phyloP scores from a whole-genome alignment of 2,329 filamentous ascomycete genomes.

The Penicillium sp. region DNA sequence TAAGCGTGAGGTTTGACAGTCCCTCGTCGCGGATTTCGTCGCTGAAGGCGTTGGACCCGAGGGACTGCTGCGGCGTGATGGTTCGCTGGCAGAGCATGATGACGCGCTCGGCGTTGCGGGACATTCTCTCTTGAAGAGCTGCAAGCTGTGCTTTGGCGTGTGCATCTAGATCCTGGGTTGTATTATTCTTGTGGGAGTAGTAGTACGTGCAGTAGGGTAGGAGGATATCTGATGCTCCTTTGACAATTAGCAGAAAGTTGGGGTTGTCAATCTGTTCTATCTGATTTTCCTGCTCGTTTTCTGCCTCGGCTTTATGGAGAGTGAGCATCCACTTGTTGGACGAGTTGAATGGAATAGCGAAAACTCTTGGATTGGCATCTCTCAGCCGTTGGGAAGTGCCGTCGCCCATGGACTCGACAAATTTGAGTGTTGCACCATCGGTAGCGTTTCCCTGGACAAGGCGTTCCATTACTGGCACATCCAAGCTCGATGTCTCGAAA shows the following conservation, averaged over 20 bases:
- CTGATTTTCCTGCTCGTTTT: slow-evolving; percentile 6
- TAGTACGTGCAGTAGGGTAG: slow-evolving; percentile 61
- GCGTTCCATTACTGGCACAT: slow-evolving; percentile 58
- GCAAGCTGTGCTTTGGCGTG: slow-evolving; percentile 50
- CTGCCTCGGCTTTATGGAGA: slow-evolving; percentile 37
- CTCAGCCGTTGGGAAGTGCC: slow-evolving; percentile 38
- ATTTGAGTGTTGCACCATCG: slow-evolving; percentile 68
- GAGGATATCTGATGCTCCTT: slow-evolving; percentile 73
- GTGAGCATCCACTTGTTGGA: slow-evolving; percentile 82
- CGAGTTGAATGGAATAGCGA: slow-evolving; percentile 72
- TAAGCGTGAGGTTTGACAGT: slow-evolving; percentile 43
- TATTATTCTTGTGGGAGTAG: slow-evolving; percentile 54
- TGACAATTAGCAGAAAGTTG: slow-evolving; percentile 51
- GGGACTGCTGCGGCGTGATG: slow-evolving; percentile 41
- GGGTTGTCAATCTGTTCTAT: slow-evolving; percentile 3
- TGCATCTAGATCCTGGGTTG: slow-evolving; percentile 49
- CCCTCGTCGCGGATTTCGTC: slow-evolving; percentile 46
- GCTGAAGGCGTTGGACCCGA: slow-evolving; percentile 47
- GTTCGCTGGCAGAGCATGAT: slow-evolving; percentile 63
- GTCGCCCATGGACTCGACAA: slow-evolving; percentile 53
- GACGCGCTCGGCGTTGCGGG: slow-evolving; percentile 65
- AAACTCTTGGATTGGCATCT: slow-evolving; percentile 57
- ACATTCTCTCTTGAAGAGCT: slow-evolving; percentile 63
- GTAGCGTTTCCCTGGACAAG: slow-evolving; percentile 73
- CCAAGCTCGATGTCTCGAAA: slow-evolving; percentile 63